These are phyloP conservation scores for Amanita polypyramis DNA, from an alignment of 768 basidiomycete species.

Conservation along the genomic window DNA sequence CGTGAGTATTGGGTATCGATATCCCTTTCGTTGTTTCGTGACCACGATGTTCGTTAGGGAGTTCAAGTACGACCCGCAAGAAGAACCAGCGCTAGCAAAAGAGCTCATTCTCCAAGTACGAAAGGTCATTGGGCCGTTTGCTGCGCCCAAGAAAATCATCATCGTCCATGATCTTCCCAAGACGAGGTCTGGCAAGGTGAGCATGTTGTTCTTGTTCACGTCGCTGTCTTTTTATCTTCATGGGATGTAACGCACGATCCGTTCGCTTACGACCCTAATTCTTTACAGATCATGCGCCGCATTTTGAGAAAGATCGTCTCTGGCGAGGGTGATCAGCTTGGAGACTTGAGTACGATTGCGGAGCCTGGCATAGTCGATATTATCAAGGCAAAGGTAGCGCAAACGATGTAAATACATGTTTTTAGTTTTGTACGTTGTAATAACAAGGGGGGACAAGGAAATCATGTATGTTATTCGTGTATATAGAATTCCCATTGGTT, in stretches of 20 bases:
- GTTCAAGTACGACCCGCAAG: conserved; percentile 60
- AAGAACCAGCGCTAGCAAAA: conserved; percentile 67
- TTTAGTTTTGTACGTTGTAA: neutral
- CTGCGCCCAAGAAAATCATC: conserved; percentile 88
- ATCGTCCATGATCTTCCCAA: conserved; percentile 83
- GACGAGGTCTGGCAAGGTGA: conserved; percentile 88
- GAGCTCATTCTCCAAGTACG: conserved; percentile 92
- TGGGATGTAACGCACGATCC: no score
- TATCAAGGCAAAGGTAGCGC: conserved; percentile 73
- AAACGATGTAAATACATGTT: conserved; percentile 12
- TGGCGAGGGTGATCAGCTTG: conserved; percentile 90
- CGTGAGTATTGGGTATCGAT: conserved; percentile 37
- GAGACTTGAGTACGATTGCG: conserved; percentile 88
- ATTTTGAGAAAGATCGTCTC: conserved; percentile 95
- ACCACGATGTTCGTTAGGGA: conserved; percentile 36
- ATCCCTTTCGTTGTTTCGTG: neutral
- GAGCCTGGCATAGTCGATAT: conserved; percentile 80
- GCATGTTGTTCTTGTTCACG: conserved; percentile 12
- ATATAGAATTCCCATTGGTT: no score
- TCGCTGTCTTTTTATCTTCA: neutral
- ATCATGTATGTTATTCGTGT: no score
- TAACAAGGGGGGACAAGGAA: no score
- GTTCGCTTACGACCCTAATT: neutral
- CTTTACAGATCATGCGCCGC: conserved; percentile 78
- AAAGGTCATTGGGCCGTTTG: conserved; percentile 97